Evolutionary conservation across 2,329 filamentous ascomycete species (phyloP), one percentile per base, ranked within the genome.

Genomic region (Colletotrichum gigasporum): DNA sequence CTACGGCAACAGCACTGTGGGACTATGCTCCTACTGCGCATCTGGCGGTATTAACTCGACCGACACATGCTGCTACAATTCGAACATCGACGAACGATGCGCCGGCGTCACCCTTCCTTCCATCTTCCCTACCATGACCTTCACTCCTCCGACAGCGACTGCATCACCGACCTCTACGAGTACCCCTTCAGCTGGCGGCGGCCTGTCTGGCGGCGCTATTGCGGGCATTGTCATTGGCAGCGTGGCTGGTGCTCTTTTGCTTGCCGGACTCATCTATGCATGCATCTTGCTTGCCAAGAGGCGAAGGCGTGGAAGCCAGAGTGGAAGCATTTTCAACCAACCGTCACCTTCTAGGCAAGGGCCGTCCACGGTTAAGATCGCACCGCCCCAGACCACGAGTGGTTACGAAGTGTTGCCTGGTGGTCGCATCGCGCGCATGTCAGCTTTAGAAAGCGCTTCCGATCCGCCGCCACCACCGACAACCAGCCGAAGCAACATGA

Each of bases 401-500:
- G 90, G 87, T 39, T 91, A 92, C 68, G 91, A 93, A 70, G 86
- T 94, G 14, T 84, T 96, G 10, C 92, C 94, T 5, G 94, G 94
- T 42, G 94, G 93, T 28, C 90, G 96, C 66, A 96, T 99, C 63
- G 93, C 96, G 37, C 90, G 96, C 59, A 98, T 99, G 96, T 94
- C 95, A 37, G 96, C 96, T 32, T 79, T 99, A 54, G 95, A 97
- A 78, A 90, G 89, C 5, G 87, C 90, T 57, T 87, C 88, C 62
- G 85, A 88, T 20, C 87, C 88, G 3, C 84, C 88, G 82, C 30
- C 85, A 85, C 60, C 84, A 78, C 44, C 80, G 79, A 12, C 62
- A 5, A 73, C 76, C 18, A 73, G 71, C 22, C 74, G 74, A 24
- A 67, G 66, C 45, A 55, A 63, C 8, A 16, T 65, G 26, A 72